A percentile compares a stretch with the other conserved stretches of the same genome.
Evolutionary conservation across 1,139 yeast species (phyloP).

Genomic region (Blastobotrys ciferrii): DNA sequence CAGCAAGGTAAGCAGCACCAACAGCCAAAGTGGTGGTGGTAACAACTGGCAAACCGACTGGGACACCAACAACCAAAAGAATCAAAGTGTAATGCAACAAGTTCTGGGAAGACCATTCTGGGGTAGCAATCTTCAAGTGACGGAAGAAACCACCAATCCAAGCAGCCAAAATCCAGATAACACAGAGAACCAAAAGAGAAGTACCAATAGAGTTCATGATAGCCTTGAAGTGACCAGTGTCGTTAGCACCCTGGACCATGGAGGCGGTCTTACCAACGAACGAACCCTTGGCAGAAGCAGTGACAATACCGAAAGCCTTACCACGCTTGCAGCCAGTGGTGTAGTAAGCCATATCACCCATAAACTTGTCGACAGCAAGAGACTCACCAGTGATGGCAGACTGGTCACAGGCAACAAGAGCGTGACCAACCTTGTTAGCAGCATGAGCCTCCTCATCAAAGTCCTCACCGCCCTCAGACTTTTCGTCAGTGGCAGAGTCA

Average conservation of each 20-base stretch:
- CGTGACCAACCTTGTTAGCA: conserved; percentile 37
- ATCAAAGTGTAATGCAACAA: conserved; percentile 78
- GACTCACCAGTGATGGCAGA: conserved; percentile 83
- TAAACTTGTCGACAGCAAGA: conserved; percentile 70
- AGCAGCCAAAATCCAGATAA: conserved; percentile 64
- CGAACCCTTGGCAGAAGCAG: conserved; percentile 69
- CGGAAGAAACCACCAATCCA: conserved; percentile 83
- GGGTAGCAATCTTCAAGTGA: conserved; percentile 63
- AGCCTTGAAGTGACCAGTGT: conserved; percentile 76
- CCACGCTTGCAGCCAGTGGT: conserved; percentile 80
- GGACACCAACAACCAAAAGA: conserved; percentile 91
- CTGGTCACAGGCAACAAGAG: conserved; percentile 70
- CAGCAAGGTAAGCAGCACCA: conserved; percentile 99
- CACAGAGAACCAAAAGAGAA: conserved; percentile 66
- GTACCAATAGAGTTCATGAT: conserved; percentile 82
- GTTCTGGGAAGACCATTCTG: conserved; percentile 36
- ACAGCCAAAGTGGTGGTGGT: conserved; percentile 99
- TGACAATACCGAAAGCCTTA: conserved; percentile 71
- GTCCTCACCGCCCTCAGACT: conserved; percentile 65
- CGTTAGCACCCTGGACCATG: conserved; percentile 75
- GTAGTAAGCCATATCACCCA: conserved; percentile 69
- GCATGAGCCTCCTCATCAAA: conserved; percentile 58
- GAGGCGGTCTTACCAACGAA: conserved; percentile 79
- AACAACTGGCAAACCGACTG: conserved; percentile 99
- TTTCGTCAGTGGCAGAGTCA: conserved; percentile 77